Conservation (phyloP, 169 alveolate species). For the Cyclospora cayetanensis region DNA sequence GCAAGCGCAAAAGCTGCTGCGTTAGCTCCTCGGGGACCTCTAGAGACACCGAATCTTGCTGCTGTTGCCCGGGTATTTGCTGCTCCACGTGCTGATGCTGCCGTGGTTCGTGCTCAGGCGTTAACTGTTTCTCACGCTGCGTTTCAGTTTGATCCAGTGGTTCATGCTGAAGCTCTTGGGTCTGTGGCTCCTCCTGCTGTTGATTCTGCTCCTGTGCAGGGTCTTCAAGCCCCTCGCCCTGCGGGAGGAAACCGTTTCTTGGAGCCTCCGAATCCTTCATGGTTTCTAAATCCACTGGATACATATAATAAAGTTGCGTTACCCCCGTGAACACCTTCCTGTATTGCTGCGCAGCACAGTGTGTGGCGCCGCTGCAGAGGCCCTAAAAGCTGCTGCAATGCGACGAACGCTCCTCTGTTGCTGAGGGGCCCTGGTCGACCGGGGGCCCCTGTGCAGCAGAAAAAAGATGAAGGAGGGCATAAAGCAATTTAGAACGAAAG, state of each 20-base stretch:
- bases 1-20: neutral
- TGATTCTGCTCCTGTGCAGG: neutral
- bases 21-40: neutral
- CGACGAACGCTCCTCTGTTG: too few species aligned
- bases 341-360: neutral
- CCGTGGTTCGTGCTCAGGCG: neutral
- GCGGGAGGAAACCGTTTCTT: neutral
- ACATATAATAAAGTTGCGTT: neutral
- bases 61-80: slow-evolving; percentile 21
- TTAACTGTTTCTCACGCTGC: neutral
- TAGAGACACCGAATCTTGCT: neutral
- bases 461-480: too few species aligned
- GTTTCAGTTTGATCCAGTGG: neutral
- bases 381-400: neutral
- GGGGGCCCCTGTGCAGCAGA: too few species aligned
- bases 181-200: neutral
- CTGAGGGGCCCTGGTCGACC: too few species aligned
- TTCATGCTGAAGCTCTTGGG: neutral
- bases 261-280: neutral
- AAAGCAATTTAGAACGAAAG: too few species aligned
- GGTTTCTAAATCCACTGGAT: neutral
- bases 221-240: neutral
- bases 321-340: neutral
- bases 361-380: neutral
- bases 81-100: neutral